A percentile compares a stretch with the other conserved stretches of the same genome.
Evolutionary conservation across 2,329 filamentous ascomycete genomes (phyloP).

Genomic region (Arthrinium puccinioides): DNA sequence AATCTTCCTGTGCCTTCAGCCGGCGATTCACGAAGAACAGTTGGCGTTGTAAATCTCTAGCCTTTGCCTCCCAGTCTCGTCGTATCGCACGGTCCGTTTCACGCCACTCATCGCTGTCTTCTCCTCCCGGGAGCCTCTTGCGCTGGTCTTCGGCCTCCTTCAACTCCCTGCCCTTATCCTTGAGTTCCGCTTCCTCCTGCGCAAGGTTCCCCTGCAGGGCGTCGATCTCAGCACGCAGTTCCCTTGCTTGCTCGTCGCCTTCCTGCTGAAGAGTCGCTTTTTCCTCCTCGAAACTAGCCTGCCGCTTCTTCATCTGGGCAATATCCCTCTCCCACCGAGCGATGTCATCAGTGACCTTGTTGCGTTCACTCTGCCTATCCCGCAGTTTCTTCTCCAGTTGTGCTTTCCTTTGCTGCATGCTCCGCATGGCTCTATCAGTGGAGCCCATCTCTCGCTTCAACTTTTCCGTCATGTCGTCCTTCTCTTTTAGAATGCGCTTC

Average conservation of each 20-base stretch:
- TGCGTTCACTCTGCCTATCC: conserved; percentile 61
- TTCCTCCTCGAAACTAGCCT: conserved; percentile 46
- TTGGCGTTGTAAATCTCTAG: conserved; percentile 44
- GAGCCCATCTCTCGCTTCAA: conserved; percentile 73
- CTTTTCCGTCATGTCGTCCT: conserved; percentile 83
- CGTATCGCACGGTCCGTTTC: conserved; percentile 44
- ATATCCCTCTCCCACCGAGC: conserved; percentile 60
- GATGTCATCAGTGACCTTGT: conserved; percentile 64
- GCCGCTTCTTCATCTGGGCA: conserved; percentile 50
- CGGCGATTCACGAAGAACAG: conserved; percentile 38
- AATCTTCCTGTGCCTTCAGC: conserved; percentile 30
- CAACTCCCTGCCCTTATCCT: conserved; percentile 62
- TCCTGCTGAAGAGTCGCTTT: conserved; percentile 42
- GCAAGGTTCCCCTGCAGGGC: conserved; percentile 58
- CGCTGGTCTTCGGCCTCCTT: conserved; percentile 67
- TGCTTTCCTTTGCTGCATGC: conserved; percentile 68
- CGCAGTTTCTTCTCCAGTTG: conserved; percentile 69
- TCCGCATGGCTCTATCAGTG: conserved; percentile 74
- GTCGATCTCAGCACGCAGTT: conserved; percentile 47
- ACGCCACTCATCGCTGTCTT: conserved; percentile 51
- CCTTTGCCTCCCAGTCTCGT: conserved; percentile 47
- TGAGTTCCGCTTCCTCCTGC: conserved; percentile 64
- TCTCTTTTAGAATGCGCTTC: conserved; percentile 72
- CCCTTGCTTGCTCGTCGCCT: conserved; percentile 42
- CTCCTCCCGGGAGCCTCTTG: conserved; percentile 54